A percentile compares a stretch with the other conserved stretches of the same genome.
phyloP scores from a whole-genome alignment of 2,329 filamentous ascomycete genomes.

The Colletotrichum sidae region DNA sequence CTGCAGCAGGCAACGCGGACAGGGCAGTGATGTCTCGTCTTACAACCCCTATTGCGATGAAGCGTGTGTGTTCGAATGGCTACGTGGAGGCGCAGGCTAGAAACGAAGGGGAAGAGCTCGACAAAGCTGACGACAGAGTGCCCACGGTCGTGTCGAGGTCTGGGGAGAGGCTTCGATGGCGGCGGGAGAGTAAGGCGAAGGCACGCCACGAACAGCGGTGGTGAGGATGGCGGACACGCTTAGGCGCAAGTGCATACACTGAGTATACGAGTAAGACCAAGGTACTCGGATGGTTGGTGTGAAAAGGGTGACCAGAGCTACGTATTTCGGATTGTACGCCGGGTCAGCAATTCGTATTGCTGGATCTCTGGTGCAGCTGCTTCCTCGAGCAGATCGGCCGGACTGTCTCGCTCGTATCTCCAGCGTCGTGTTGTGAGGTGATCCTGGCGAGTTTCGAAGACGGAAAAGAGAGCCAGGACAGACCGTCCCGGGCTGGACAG shows the following conservation, averaged over 20 bases:
- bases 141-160: too few relatives aligned
- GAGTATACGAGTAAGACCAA: slow-evolving; percentile 3
- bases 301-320: neutral
- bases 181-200: neutral
- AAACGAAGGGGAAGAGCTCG: neutral
- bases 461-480: neutral
- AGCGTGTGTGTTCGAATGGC: neutral
- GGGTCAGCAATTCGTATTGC: slow-evolving; percentile 21
- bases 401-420: slow-evolving; percentile 28
- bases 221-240: neutral
- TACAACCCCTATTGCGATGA: slow-evolving; percentile 16
- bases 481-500: neutral
- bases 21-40: slow-evolving; percentile 25
- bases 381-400: slow-evolving; percentile 11
- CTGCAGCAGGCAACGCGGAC: neutral
- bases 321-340: slow-evolving; percentile 16
- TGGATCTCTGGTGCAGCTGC: slow-evolving; percentile 20
- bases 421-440: slow-evolving; percentile 5
- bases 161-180: neutral
- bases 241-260: slow-evolving; percentile 8
- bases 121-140: neutral
- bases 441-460: neutral
- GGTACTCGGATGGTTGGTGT: neutral
- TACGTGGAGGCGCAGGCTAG: slow-evolving; percentile 1
- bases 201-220: slow-evolving; percentile 13